Conservation (phyloP, 768 basidiomycete genomes). For the Russula earlei region DNA sequence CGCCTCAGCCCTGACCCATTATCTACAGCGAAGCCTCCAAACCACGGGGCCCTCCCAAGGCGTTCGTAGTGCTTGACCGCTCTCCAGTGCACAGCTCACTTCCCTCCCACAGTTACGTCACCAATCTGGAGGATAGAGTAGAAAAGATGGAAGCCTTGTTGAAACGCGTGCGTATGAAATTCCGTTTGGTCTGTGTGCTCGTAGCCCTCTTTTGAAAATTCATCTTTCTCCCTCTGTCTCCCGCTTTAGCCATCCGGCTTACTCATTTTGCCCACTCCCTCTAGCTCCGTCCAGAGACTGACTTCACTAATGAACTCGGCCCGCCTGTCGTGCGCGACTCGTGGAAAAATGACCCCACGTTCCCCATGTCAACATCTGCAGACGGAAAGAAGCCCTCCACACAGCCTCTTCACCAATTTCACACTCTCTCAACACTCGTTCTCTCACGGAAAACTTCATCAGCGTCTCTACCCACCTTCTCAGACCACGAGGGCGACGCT, state of each 20-base stretch:
- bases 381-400: not conserved
- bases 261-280: not conserved
- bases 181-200: not conserved
- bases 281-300: constrained; percentile 52
- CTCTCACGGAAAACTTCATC: constrained; percentile 1
- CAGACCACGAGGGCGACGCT: not conserved
- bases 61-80: constrained; percentile 23
- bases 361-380: not conserved
- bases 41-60: constrained; percentile 33
- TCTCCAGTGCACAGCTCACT: not conserved
- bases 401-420: not conserved
- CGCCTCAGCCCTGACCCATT: not conserved
- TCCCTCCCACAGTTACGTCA: constrained; percentile 25
- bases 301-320: constrained; percentile 56
- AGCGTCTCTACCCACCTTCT: not conserved
- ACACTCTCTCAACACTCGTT: constrained; percentile 4
- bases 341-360: constrained; percentile 38
- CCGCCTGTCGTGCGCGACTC: constrained; percentile 53
- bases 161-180: constrained; percentile 26
- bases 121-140: constrained; percentile 29
- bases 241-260: not conserved
- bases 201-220: not conserved
- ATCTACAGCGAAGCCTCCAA: constrained; percentile 29
- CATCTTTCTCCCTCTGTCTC: constrained; percentile 22
- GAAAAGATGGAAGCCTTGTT: constrained; percentile 31